Evolutionary conservation across 2,329 filamentous ascomycete species (phyloP).

Genomic region (Juglanconis juglandina): DNA sequence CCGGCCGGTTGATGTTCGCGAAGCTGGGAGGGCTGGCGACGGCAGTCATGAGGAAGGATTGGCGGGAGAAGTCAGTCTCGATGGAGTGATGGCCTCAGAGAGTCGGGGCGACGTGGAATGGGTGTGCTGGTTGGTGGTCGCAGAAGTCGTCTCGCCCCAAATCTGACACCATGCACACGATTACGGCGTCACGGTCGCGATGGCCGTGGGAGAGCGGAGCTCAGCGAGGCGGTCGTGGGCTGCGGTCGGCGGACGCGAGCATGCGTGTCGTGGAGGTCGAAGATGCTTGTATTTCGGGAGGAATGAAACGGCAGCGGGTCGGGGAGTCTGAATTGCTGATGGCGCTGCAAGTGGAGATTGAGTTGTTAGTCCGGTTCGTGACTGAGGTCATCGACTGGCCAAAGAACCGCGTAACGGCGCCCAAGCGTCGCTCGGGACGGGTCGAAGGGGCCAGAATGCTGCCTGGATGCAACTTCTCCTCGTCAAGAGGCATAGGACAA

Average conservation of each 20-base stretch:
- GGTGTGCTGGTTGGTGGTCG: constrained; percentile 7
- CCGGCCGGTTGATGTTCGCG: constrained; percentile 59
- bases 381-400: constrained; percentile 14
- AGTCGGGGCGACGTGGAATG: constrained; percentile 17
- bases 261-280: constrained; percentile 9
- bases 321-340: constrained; percentile 8
- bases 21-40: constrained; percentile 64
- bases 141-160: constrained; percentile 13
- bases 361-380: constrained; percentile 9
- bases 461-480: not conserved
- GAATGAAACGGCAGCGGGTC: constrained; percentile 6
- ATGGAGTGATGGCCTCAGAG: constrained; percentile 21
- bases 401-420: constrained; percentile 1
- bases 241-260: constrained; percentile 4
- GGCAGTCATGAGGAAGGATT: constrained; percentile 58
- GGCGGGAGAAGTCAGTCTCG: constrained; percentile 16
- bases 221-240: constrained; percentile 11
- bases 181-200: constrained; percentile 14
- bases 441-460: not conserved
- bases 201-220: constrained; percentile 18
- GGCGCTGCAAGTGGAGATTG: constrained; percentile 17
- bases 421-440: not conserved
- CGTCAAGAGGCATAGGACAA: not conserved
- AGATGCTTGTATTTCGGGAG: constrained; percentile 4
- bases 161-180: constrained; percentile 24